Percentiles rank a stretch among this genome's conserved stretches.
phyloP scores from a whole-genome alignment of 495 filamentous ascomycete genomes.

The Astrothelium macrocarpum region DNA sequence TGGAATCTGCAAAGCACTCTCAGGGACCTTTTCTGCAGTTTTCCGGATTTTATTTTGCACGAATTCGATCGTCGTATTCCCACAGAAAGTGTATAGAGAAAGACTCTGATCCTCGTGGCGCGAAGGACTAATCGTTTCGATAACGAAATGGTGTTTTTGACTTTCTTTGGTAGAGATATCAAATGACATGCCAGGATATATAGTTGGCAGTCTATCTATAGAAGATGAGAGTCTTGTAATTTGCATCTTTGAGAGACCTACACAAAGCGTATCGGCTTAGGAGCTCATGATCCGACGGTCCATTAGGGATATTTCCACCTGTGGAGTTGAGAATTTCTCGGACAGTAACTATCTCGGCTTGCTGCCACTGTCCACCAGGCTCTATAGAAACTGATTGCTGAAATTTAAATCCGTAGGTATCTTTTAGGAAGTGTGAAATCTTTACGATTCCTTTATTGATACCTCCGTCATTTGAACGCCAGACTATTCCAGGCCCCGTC shows the following conservation, averaged over 20 bases:
- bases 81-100: conserved; percentile 17
- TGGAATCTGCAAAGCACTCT: conserved; percentile 10
- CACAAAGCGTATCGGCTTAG: conserved; percentile 15
- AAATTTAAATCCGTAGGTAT: conserved; percentile 53
- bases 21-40: neutral
- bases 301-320: conserved; percentile 25
- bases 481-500: conserved; percentile 44
- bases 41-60: neutral
- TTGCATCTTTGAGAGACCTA: conserved; percentile 2
- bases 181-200: neutral
- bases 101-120: neutral
- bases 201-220: neutral
- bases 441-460: conserved; percentile 43
- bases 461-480: conserved; percentile 54
- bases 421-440: conserved; percentile 56
- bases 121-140: conserved; percentile 22
- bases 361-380: conserved; percentile 29
- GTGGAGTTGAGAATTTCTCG: conserved; percentile 42
- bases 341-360: conserved; percentile 40
- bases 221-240: neutral
- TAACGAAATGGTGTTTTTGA: conserved; percentile 25
- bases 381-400: conserved; percentile 44
- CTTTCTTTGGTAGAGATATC: conserved; percentile 22
- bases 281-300: neutral
- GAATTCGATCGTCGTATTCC: conserved; percentile 16